phyloP scores from a whole-genome alignment of 352 stramenopile genomes.

The Elongisporangium undulatum region DNA sequence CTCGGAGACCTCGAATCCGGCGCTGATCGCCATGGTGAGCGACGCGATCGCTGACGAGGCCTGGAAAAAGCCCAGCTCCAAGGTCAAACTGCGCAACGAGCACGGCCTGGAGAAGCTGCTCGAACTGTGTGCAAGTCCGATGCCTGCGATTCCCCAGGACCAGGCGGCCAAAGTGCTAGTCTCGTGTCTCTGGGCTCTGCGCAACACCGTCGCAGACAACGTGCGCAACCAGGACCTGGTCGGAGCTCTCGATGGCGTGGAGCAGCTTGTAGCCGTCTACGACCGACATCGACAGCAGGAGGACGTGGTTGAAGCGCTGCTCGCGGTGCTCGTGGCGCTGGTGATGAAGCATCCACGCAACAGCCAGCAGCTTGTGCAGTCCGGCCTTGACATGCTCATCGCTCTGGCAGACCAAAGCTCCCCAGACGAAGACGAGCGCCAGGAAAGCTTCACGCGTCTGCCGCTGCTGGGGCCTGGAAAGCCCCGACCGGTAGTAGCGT shows the following conservation, averaged over 20 bases:
- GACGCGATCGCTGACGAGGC: slow-evolving; percentile 81
- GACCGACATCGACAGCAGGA: slow-evolving; percentile 32
- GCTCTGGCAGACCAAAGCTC: slow-evolving; percentile 32
- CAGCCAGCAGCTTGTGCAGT: slow-evolving; percentile 61
- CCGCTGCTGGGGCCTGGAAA: slow-evolving; percentile 6
- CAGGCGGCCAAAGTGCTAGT: slow-evolving; percentile 28
- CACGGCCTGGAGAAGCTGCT: slow-evolving; percentile 61
- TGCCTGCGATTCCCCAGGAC: slow-evolving; percentile 12
- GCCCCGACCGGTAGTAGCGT: slow-evolving; percentile 6
- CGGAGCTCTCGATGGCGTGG: slow-evolving; percentile 41
- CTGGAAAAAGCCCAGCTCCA: slow-evolving; percentile 52
- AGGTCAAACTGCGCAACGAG: slow-evolving; percentile 59
- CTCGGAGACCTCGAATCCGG: slow-evolving; percentile 36
- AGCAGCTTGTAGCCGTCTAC: slow-evolving; percentile 39
- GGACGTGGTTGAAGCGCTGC: slow-evolving; percentile 58
- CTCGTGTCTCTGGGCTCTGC: slow-evolving; percentile 65
- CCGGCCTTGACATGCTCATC: slow-evolving; percentile 59
- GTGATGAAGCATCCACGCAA: slow-evolving; percentile 52
- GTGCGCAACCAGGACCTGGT: slow-evolving; percentile 60
- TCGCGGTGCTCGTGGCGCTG: slow-evolving; percentile 47
- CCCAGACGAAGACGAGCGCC: slow-evolving; percentile 21
- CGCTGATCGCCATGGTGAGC: slow-evolving; percentile 59
- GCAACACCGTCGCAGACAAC: slow-evolving; percentile 54
- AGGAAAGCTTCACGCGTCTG: slow-evolving; percentile 13
- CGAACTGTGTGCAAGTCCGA: slow-evolving; percentile 30